Conservation (phyloP, 208 protist genomes). For the Acanthamoeba lenticulata region DNA sequence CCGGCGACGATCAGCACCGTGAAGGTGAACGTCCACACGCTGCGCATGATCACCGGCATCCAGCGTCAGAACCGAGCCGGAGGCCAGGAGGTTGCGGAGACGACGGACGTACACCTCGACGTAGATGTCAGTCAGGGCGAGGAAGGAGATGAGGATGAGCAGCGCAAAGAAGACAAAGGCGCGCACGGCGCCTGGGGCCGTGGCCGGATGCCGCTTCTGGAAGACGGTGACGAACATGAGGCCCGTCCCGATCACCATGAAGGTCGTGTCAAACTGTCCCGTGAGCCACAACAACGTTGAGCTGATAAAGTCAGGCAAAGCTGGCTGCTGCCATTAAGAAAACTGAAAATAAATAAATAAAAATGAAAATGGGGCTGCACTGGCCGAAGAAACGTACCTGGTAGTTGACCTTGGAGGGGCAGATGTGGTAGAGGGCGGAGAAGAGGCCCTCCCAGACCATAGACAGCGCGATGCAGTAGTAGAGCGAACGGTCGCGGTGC, state of each 20-base stretch:
- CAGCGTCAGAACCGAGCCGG: background rate
- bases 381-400: background rate
- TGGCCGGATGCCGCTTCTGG: constrained; percentile 58
- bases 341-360: background rate
- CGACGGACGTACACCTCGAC: background rate
- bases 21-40: constrained; percentile 47
- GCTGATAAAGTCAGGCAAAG: too few relatives aligned
- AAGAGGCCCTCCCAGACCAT: constrained; percentile 58
- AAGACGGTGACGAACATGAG: constrained; percentile 27
- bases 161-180: constrained; percentile 47
- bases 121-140: background rate
- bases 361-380: background rate
- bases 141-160: constrained; percentile 51
- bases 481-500: constrained; percentile 38
- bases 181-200: background rate
- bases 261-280: constrained; percentile 54
- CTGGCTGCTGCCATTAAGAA: too few relatives aligned
- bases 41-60: background rate
- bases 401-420: constrained; percentile 46
- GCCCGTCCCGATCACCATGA: constrained; percentile 57
- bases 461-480: constrained; percentile 44
- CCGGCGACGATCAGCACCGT: background rate
- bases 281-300: background rate
- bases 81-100: too few relatives aligned
- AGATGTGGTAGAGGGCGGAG: constrained; percentile 47